Percentiles rank a stretch among this genome's conserved stretches.
Conservation (phyloP, 345 rosid genomes). For the Toxicodendron radicans region DNA sequence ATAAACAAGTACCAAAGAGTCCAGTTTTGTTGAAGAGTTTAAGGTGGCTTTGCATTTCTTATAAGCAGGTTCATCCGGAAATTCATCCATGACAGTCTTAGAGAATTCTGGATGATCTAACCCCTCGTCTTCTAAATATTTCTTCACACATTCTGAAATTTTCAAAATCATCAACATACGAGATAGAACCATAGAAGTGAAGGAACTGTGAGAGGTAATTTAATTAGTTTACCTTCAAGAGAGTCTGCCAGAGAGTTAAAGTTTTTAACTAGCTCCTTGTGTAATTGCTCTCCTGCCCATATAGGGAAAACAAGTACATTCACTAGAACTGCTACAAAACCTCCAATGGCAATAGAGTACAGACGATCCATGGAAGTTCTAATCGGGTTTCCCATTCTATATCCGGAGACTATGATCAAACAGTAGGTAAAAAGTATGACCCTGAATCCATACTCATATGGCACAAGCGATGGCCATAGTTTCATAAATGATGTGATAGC, state of each 20-base stretch:
- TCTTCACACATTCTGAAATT: slow-evolving; percentile 58
- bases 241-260: slow-evolving; percentile 55
- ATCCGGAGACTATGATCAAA: slow-evolving; percentile 61
- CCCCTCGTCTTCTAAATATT: slow-evolving; percentile 55
- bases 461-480: slow-evolving; percentile 60
- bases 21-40: slow-evolving; percentile 55
- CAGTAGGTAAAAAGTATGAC: slow-evolving; percentile 67
- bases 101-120: slow-evolving; percentile 52
- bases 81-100: slow-evolving; percentile 56
- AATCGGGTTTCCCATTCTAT: slow-evolving; percentile 60
- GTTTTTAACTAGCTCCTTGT: slow-evolving; percentile 50
- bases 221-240: slow-evolving; percentile 50
- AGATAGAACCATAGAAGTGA: not conserved
- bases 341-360: slow-evolving; percentile 68
- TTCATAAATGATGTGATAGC: slow-evolving; percentile 62
- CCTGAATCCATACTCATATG: slow-evolving; percentile 66
- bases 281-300: slow-evolving; percentile 67
- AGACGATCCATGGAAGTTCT: slow-evolving; percentile 61
- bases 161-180: not conserved
- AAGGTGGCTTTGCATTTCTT: slow-evolving; percentile 44
- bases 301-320: slow-evolving; percentile 59
- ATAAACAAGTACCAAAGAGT: slow-evolving; percentile 43
- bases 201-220: not conserved
- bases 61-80: slow-evolving; percentile 65
- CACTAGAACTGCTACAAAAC: slow-evolving; percentile 59